Percentiles rank a stretch among this genome's conserved stretches.
These are phyloP conservation scores for Mollisiaceae sp. DNA, from an alignment of 2,329 filamentous ascomycete genomes.

Conservation along the genomic window DNA sequence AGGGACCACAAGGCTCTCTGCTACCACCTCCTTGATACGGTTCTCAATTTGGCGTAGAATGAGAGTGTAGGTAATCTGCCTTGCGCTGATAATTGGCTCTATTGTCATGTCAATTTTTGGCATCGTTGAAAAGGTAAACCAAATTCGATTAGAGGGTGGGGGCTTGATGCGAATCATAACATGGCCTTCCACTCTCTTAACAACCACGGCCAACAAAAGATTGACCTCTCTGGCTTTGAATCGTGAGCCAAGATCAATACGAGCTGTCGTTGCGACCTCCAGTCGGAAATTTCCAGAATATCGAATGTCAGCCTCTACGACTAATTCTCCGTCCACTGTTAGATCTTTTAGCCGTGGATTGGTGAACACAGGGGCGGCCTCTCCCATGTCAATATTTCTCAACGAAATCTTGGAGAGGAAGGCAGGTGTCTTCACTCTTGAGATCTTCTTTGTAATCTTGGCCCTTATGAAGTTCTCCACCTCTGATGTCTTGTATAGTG, in stretches of 20 bases:
- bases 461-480: constrained; percentile 78
- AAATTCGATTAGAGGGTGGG: constrained; percentile 93
- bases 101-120: constrained; percentile 94
- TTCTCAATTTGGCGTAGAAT: constrained; percentile 94
- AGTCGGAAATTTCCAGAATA: constrained; percentile 90
- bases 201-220: constrained; percentile 81
- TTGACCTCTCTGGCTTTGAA: constrained; percentile 93
- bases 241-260: constrained; percentile 84
- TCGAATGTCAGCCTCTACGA: constrained; percentile 83
- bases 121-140: constrained; percentile 93
- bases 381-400: constrained; percentile 82
- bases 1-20: constrained; percentile 87
- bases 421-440: constrained; percentile 86
- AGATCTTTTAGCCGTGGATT: constrained; percentile 88
- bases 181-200: constrained; percentile 87
- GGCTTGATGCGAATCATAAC: constrained; percentile 87
- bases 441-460: constrained; percentile 96
- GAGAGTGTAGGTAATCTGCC: constrained; percentile 93
- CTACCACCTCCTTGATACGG: constrained; percentile 90
- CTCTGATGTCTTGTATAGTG: constrained; percentile 82
- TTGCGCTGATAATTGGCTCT: constrained; percentile 91
- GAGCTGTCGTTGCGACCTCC: constrained; percentile 89
- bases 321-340: constrained; percentile 88
- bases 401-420: constrained; percentile 88
- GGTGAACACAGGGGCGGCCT: constrained; percentile 85